These are phyloP conservation scores for Biancaea sappan DNA, from an alignment of 306 rosid genomes.

Conservation along the genomic window DNA sequence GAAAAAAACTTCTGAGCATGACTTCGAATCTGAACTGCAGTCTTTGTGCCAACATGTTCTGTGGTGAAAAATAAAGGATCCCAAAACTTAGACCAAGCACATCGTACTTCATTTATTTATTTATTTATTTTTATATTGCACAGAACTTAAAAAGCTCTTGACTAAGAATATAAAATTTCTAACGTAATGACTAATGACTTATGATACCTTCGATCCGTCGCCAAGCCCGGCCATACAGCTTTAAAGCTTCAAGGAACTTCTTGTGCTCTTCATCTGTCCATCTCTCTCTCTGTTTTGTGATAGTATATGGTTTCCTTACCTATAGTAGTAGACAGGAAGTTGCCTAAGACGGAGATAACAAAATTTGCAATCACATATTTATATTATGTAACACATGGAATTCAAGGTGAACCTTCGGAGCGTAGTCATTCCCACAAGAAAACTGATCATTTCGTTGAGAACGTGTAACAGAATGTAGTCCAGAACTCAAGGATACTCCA, in stretches of 20 bases:
- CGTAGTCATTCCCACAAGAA: constrained; percentile 55
- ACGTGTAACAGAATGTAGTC: constrained; percentile 40
- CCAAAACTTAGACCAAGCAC: constrained; percentile 29
- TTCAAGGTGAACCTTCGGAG: constrained; percentile 57
- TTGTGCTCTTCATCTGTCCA: constrained; percentile 94
- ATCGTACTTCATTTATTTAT: constrained; percentile 20
- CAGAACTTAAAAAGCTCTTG: no score
- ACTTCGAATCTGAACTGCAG: constrained; percentile 97
- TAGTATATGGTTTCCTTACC: constrained; percentile 86
- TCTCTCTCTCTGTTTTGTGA: constrained; percentile 80
- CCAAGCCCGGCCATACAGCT: constrained; percentile 84
- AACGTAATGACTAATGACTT: no score
- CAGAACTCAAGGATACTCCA: constrained; percentile 39
- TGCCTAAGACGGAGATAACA: constrained; percentile 19
- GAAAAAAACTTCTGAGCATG: constrained; percentile 95
- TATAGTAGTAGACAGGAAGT: constrained; percentile 27
- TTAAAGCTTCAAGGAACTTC: constrained; percentile 81
- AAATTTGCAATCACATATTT: constrained; percentile 14
- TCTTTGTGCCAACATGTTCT: constrained; percentile 88
- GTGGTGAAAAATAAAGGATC: constrained; percentile 43
- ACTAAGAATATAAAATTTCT: no score
- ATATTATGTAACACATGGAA: not conserved
- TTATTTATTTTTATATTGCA: constrained; percentile 2
- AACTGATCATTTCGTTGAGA: constrained; percentile 53
- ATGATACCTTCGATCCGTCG: constrained; percentile 73